These are phyloP conservation scores for Schwanniomyces sp. DNA, from an alignment of 805 yeast genomes.

Conservation along the genomic window DNA sequence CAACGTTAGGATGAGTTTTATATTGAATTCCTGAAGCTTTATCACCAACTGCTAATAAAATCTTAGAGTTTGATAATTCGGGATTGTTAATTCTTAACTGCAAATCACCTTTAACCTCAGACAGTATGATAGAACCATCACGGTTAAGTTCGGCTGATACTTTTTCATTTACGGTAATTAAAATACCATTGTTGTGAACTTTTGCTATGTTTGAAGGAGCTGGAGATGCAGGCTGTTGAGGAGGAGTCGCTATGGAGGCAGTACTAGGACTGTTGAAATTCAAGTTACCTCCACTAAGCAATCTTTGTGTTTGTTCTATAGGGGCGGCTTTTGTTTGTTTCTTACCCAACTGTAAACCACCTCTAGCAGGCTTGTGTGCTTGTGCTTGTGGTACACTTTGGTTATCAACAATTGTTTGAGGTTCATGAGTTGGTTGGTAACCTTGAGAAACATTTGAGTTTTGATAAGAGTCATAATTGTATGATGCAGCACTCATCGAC, in stretches of 20 bases:
- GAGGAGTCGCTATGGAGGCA: conserved; percentile 11
- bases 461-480: conserved; percentile 19
- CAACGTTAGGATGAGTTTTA: conserved; percentile 97
- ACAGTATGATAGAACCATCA: conserved; percentile 69
- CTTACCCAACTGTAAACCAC: conserved; percentile 80
- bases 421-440: conserved; percentile 30
- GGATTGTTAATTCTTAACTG: conserved; percentile 83
- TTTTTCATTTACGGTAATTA: conserved; percentile 75
- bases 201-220: conserved; percentile 25
- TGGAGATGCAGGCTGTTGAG: conserved; percentile 22
- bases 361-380: conserved; percentile 35
- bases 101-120: conserved; percentile 88
- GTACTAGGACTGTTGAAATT: not conserved
- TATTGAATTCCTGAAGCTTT: conserved; percentile 59
- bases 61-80: conserved; percentile 64
- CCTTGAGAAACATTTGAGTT: conserved; percentile 14
- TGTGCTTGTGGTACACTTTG: conserved; percentile 8
- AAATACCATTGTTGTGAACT: conserved; percentile 68
- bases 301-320: conserved; percentile 27
- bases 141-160: conserved; percentile 75
- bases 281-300: conserved; percentile 24
- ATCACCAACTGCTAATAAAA: conserved; percentile 54
- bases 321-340: conserved; percentile 30
- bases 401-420: conserved; percentile 22
- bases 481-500: conserved; percentile 23